Evolutionary conservation across 2,329 filamentous ascomycete genomes (phyloP), one percentile per base, ranked within the genome.

Genomic region (Monosporascus sp.): DNA sequence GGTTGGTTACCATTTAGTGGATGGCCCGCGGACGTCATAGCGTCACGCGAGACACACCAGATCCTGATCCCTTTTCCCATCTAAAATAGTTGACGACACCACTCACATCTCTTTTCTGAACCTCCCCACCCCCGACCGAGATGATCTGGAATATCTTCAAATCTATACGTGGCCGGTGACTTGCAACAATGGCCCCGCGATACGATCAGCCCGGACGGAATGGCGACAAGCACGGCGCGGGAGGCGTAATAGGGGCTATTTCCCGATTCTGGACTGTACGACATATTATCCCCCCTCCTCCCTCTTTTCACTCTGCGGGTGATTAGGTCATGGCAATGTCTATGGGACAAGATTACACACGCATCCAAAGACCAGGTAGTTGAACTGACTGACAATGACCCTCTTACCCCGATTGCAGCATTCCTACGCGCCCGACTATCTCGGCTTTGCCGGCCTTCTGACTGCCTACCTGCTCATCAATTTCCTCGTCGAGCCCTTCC

Each of bases 351-450:
- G 31, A 35, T 14, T 35, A 35, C 31, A 5, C 9, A 5, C 11
- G 9, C 11, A 35, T 35, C 27, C 27, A 9, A 11, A 11, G 27
- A 11, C 27, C 8, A 31, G 27, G 27, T 31, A 11, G 31, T 35
- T 35, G 3, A 35, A 4, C 27, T 31, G 27, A 31, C 27, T 31
- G 27, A 54, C 26, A 5, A 27, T 27, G 8, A 27, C 26, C 26
- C 26, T 27, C 8, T 27, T 27, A 27, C 26, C 9, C 27, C 27
- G 9, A 61, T 51, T 63, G 45, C 64, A 91, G 82, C 86, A 85
- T 68, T 91, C 89, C 1, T 94, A 97, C 75, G 89, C 89, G 11
- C 84, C 89, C 6, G 94, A 99, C 69, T 97, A 96, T 72, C 72
- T 95, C 31, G 90, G 91, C 37, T 82, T 97, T 58, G 74, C 77